Conservation (phyloP, 768 basidiomycete genomes). For the Chlorophyllum brunneum region DNA sequence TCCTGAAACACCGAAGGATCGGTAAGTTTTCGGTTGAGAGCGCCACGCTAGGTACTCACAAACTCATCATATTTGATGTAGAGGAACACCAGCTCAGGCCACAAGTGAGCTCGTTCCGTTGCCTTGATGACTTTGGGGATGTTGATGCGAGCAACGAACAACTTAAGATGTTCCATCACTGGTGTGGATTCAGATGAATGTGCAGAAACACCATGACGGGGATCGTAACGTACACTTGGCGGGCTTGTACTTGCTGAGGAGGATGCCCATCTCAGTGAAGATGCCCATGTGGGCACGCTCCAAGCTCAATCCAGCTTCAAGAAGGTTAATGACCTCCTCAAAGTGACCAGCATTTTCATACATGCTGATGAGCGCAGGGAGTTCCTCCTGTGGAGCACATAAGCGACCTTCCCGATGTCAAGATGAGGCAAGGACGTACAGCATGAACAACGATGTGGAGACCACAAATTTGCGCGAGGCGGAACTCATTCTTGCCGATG, state of each 20-base stretch:
- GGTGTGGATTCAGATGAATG: slow-evolving; percentile 11
- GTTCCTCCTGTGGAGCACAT: slow-evolving; percentile 57
- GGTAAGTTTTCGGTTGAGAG: not conserved
- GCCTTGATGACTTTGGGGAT: slow-evolving; percentile 99
- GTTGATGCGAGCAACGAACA: slow-evolving; percentile 94
- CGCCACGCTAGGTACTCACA: slow-evolving; percentile 36
- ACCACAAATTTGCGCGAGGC: slow-evolving; percentile 90
- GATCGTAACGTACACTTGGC: slow-evolving; percentile 66
- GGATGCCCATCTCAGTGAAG: slow-evolving; percentile 89
- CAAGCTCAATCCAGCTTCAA: slow-evolving; percentile 94
- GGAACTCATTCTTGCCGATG: slow-evolving; percentile 96
- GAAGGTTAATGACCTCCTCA: slow-evolving; percentile 84
- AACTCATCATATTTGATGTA: slow-evolving; percentile 99
- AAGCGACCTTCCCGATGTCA: slow-evolving; percentile 22
- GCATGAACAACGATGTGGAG: slow-evolving; percentile 97
- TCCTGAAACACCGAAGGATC: slow-evolving; percentile 45
- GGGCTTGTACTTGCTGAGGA: slow-evolving; percentile 94
- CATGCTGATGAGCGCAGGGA: slow-evolving; percentile 65
- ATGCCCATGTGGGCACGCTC: slow-evolving; percentile 99
- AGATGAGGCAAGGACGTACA: slow-evolving; percentile 24
- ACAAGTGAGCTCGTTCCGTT: slow-evolving; percentile 93
- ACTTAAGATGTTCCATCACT: slow-evolving; percentile 99
- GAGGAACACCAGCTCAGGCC: slow-evolving; percentile 97
- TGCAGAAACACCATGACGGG: not conserved
- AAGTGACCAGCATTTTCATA: slow-evolving; percentile 94